These are phyloP conservation scores for Cercospora citrullina DNA, from an alignment of 2,329 filamentous ascomycete genomes.

Conservation along the genomic window DNA sequence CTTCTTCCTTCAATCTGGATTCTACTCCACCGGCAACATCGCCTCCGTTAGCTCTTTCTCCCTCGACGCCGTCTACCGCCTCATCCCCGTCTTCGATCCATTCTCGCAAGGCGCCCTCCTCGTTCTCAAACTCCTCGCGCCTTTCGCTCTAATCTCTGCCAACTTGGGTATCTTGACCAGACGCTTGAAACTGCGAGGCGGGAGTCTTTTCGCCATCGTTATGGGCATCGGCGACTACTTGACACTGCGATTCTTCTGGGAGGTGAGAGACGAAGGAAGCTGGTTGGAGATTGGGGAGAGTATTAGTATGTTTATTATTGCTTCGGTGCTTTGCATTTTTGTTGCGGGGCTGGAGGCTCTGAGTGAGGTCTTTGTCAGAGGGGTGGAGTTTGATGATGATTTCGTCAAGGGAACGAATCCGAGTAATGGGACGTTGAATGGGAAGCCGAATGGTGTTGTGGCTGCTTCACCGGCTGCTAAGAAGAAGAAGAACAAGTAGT, in stretches of 20 bases:
- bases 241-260: slow-evolving; percentile 96
- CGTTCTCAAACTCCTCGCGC: slow-evolving; percentile 85
- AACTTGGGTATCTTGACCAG: slow-evolving; percentile 93
- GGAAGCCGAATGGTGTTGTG: neutral
- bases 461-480: neutral
- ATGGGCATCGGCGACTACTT: slow-evolving; percentile 89
- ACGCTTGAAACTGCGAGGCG: slow-evolving; percentile 78
- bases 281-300: slow-evolving; percentile 98
- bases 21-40: slow-evolving; percentile 96
- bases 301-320: slow-evolving; percentile 94
- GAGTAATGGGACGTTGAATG: slow-evolving; percentile 14
- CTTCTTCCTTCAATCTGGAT: slow-evolving; percentile 88
- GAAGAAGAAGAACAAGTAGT: neutral
- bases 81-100: slow-evolving; percentile 90
- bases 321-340: slow-evolving; percentile 84
- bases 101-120: slow-evolving; percentile 87
- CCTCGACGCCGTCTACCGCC: slow-evolving; percentile 80
- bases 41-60: slow-evolving; percentile 93
- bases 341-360: slow-evolving; percentile 83
- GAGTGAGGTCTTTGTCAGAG: slow-evolving; percentile 78
- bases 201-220: slow-evolving; percentile 88
- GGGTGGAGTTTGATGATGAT: slow-evolving; percentile 64
- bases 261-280: slow-evolving; percentile 91
- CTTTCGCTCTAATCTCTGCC: slow-evolving; percentile 87
- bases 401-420: neutral